Base-by-base conservation (phyloP, 306 rosid species). In the Cyclanthera cordifolia region DNA sequence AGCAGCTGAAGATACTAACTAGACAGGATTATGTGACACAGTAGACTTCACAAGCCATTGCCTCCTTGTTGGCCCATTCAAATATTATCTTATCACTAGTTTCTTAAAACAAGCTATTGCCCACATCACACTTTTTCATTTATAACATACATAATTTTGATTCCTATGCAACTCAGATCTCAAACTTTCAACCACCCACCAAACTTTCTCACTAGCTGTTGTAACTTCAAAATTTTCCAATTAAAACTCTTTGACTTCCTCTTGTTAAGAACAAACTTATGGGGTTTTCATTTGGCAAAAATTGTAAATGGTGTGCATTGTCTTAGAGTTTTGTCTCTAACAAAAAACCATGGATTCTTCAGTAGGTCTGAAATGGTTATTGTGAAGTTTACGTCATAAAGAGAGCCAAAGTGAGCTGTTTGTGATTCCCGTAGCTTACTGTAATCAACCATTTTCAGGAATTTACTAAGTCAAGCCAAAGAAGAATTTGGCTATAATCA, bases 51-150 rank as follows among this genome's bases (percentile, higher is more conserved):
- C 71, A 43, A 41, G 3, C 69, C 20, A 30, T 39, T 63, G 69
- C 52, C 69, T 39, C 32, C 69, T 12, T 41, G 50, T 41, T 41
- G 52, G 52, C 71, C 71, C 71, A 67, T 67, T 49, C 54, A 47
- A 25, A 24, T 23, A 46, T 4, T 4, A 4, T 67, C 43, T 16
- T 32, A 46, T 32, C 54, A 65, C 70, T 65, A 34, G 16, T 43
- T 65, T 65, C 70, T 41, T 45, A 65, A 14, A 65, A 19, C 34
- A 20, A 41, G 53, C 52, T 46, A 41, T 46, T 65, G 17, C 16
- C 43, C 43, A 25, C 8, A 67, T 47, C 19, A 28, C 43, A 56
- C 69, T 41, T 49, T 25, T 67, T 43, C 45, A 25, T 47, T 23
- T 48, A 66, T 67, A 47, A 47, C 28, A 25, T 61, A 19, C 25